Conservation (phyloP, 441 rosid genomes). For the Jatropha multifida region DNA sequence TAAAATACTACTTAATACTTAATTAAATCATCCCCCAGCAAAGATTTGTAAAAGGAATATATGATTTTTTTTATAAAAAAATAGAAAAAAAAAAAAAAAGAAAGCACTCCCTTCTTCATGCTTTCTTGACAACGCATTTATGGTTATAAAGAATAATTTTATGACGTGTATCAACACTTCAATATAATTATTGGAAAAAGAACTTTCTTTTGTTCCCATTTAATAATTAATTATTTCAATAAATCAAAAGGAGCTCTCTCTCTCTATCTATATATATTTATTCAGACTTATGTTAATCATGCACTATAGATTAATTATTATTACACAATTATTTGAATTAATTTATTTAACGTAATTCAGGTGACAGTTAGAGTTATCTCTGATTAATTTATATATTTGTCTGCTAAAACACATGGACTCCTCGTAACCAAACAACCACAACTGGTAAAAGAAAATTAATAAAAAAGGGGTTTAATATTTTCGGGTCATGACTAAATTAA, state of each 20-base stretch:
- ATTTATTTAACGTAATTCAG: not conserved
- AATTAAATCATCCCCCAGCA: too few relatives aligned
- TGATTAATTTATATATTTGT: too few relatives aligned
- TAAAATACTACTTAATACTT: too few relatives aligned
- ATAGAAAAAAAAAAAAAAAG: too few relatives aligned
- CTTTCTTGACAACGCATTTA: not conserved
- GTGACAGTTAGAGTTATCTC: not conserved
- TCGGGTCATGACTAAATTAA: too few relatives aligned
- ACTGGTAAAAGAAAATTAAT: not conserved
- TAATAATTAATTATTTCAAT: too few relatives aligned
- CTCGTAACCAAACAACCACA: not conserved
- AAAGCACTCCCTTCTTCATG: not conserved
- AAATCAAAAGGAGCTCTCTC: too few relatives aligned
- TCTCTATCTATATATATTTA: too few relatives aligned
- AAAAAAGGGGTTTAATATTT: not conserved
- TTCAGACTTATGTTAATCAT: not conserved
- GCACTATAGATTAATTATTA: not conserved
- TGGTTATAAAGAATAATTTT: not conserved
- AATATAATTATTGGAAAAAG: not conserved
- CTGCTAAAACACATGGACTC: not conserved
- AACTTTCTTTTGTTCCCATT: not conserved
- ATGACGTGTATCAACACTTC: not conserved
- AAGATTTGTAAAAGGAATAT: too few relatives aligned
- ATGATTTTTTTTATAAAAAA: too few relatives aligned
- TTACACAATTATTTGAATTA: too few relatives aligned